phyloP scores from a whole-genome alignment of 176 grass and related monocot species.

The Otatea glauca region DNA sequence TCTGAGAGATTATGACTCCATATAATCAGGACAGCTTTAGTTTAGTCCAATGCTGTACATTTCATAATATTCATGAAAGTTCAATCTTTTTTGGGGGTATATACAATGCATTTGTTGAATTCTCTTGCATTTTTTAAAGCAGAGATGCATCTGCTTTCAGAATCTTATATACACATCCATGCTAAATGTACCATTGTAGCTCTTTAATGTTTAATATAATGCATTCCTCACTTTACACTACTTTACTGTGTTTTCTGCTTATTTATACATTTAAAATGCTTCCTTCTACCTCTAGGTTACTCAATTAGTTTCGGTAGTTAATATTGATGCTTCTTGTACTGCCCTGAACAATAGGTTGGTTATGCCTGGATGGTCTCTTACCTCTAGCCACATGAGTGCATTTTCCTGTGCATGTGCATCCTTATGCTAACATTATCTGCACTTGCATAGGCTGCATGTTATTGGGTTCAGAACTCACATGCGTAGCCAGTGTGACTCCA shows the following conservation, averaged over 20 bases:
- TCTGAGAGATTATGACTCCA: neutral
- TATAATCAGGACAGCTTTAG: neutral
- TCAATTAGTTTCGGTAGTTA: neutral
- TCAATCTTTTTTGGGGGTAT: neutral
- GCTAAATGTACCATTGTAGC: neutral
- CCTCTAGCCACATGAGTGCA: neutral
- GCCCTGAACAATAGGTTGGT: neutral
- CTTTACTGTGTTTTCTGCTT: neutral
- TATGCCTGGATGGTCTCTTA: neutral
- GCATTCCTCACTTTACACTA: neutral
- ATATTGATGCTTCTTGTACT: neutral
- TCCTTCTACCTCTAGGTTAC: neutral
- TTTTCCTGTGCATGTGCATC: neutral
- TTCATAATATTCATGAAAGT: neutral
- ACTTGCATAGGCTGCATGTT: slow-evolving; percentile 3
- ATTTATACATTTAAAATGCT: neutral
- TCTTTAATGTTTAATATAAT: neutral
- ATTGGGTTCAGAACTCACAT: neutral
- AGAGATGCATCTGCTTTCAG: neutral
- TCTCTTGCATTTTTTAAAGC: neutral
- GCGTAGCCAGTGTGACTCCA: neutral
- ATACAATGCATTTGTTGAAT: neutral
- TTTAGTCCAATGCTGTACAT: neutral
- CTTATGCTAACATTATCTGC: neutral
- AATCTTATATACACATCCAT: neutral